Evolutionary conservation across 495 filamentous ascomycete genomes (phyloP), one percentile per base, ranked within the genome.

Genomic region (Lasiosphaeriaceae sp.): DNA sequence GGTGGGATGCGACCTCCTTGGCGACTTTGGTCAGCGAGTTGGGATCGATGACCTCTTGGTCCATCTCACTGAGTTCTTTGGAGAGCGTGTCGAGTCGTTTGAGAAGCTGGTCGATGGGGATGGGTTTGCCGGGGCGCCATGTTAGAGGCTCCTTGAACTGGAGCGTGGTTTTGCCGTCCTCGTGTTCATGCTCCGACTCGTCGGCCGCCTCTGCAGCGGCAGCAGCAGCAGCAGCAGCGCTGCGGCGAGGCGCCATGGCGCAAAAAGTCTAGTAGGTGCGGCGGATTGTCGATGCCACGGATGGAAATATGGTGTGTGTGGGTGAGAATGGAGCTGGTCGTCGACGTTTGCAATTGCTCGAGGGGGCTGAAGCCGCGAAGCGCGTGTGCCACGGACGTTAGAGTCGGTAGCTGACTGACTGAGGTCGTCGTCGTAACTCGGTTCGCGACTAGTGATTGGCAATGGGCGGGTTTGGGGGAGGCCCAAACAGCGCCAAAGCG

Each of bases 61-160:
- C 92, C 63, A 94, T 80, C 60, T 86, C 85, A 61, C 83, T 79
- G 58, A 99, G 80, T 77, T 99, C 94, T 57, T 89, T 87, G 53
- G 83, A 84, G 21, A 99, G 86, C 7, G 81, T 76, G 62, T 90
- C 86, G 44, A 99, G 81, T 19, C 93, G 85, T 64, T 84, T 79
- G 56, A 96, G 77, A 31, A 99, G 84, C 50, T 92, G 89, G 58
- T 81, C 87, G 47, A 92, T 86, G 39, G 88, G 77, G 64, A 99
- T 96, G 52, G 89, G 81, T 67, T 90, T 94, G 52, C 93, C 95
- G 47, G 91, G 89, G 64, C 89, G 88, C 90, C 95, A 97, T 73
- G 91, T 87, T 39, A 99, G 74, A 17, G 90, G 80, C 65, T 97
- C 88, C 63, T 93, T 85, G 81, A 97, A 97, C 60, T 82, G 69